Evolutionary conservation across 495 filamentous ascomycete species (phyloP), one percentile per base, ranked within the genome.

Genomic region (Penicillium crystallinum): DNA sequence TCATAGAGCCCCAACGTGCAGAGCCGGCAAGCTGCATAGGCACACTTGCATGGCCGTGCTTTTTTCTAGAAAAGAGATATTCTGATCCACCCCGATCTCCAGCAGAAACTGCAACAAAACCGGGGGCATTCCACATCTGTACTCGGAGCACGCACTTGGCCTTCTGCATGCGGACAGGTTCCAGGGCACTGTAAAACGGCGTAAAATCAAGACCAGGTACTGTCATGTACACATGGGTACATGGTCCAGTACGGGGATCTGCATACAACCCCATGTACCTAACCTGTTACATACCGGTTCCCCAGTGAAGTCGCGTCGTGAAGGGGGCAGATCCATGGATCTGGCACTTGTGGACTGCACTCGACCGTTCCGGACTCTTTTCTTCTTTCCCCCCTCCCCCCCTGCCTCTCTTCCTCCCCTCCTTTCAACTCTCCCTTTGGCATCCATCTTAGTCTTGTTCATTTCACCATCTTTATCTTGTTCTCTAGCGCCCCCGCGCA

Each of bases 271-370:
- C 9, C 15, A 41, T 35, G 49, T 52, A 52, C 40, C 17, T 11
- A 38, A n/a, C 4, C 5, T 46, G 62, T 64, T 49, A 44, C 50
- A 30, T 44, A 49, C 48, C 25, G 19, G 58, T 64, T 47, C 23
- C 57, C 39, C 25, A 35, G 23, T 53, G 43, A n/a, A 62, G 58
- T 59, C 62, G 62, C 62, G 62, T 65, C 59, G 62, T 57, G 55
- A 52, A 51, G 17, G n/a, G n/a, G n/a, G 54, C 62, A 62, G 62
- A 65, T 59, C 62, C 62, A 65, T 65, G 62, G 62, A 59, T 65
- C 62, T 65, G 59, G 62, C 62, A 59, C 56, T 45, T 52, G 62
- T 57, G 55, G 55, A 40, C 46, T 53, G 33, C 34, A 34, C 59
- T 57, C 55, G 53, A 61, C 63, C 54, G 58, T 61, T 65, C 56